phyloP scores from a whole-genome alignment of 345 rosid genomes.

The Syzygium oleosum region DNA sequence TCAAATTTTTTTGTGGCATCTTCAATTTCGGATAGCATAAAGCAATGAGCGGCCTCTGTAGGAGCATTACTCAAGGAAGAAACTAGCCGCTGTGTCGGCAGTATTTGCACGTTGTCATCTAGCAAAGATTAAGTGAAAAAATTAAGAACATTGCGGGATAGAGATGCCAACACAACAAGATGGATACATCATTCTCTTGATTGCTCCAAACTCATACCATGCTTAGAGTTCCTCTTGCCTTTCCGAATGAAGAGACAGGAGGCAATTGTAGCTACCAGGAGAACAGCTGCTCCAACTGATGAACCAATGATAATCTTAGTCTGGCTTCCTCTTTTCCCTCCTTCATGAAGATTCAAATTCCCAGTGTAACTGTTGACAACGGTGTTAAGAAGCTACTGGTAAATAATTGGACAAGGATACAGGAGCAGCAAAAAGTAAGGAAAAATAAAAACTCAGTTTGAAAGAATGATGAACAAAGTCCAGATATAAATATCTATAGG shows the following conservation, averaged over 20 bases:
- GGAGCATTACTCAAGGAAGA: constrained; percentile 60
- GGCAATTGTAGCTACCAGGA: constrained; percentile 50
- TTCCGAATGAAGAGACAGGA: constrained; percentile 48
- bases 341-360: constrained; percentile 46
- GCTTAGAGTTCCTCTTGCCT: constrained; percentile 38
- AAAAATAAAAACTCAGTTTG: neutral
- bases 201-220: constrained; percentile 21
- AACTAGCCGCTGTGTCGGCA: constrained; percentile 38
- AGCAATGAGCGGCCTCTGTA: constrained; percentile 78
- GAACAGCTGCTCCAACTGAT: constrained; percentile 65
- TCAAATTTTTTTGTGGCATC: constrained; percentile 70
- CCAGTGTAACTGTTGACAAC: constrained; percentile 52
- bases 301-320: constrained; percentile 47
- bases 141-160: neutral
- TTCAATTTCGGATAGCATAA: constrained; percentile 62
- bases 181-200: neutral
- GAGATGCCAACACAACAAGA: neutral
- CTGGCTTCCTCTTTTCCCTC: constrained; percentile 33
- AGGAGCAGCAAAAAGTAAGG: neutral
- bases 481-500: neutral
- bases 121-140: constrained; percentile 11
- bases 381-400: neutral
- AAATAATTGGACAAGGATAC: neutral
- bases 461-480: neutral
- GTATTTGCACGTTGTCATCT: constrained; percentile 34